Evolutionary conservation across 331 rosid species (phyloP).

Genomic region (Acacia concinna): DNA sequence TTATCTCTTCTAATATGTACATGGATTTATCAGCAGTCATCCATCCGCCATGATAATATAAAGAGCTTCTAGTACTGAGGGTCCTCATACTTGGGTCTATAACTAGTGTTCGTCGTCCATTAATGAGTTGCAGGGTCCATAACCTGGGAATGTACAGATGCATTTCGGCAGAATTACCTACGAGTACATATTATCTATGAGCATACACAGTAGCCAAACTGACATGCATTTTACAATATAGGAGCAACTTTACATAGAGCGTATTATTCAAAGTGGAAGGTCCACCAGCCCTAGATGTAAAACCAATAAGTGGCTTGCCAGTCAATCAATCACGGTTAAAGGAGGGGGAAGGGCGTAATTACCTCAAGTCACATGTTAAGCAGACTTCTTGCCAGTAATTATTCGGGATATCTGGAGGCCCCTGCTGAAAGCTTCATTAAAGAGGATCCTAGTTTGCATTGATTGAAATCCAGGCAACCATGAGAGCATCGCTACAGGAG

Average conservation of each 20-base stretch:
- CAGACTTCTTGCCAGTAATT: constrained; percentile 76
- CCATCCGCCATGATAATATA: constrained; percentile 6
- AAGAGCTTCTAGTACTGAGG: neutral
- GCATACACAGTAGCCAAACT: neutral
- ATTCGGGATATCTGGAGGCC: constrained; percentile 95
- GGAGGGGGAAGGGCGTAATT: neutral
- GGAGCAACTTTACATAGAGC: constrained; percentile 13
- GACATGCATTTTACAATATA: constrained; percentile 5
- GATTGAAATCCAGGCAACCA: constrained; percentile 97
- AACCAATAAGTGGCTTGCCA: constrained; percentile 17
- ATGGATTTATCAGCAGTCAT: constrained; percentile 12
- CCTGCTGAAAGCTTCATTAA: constrained; percentile 94
- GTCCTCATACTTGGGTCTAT: neutral
- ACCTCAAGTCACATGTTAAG: constrained; percentile 58
- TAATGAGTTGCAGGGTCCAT: constrained; percentile 3
- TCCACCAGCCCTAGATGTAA: constrained; percentile 11
- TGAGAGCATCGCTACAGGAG: constrained; percentile 78
- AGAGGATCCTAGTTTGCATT: constrained; percentile 94
- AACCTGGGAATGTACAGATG: constrained; percentile 24
- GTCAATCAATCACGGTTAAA: neutral
- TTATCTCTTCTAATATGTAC: neutral
- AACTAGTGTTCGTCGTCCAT: neutral
- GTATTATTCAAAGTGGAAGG: constrained; percentile 14
- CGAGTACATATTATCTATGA: constrained; percentile 19
- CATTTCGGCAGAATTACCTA: constrained; percentile 18